Evolutionary conservation across 768 basidiomycete species (phyloP).

Genomic region (Amanita jacksonii): DNA sequence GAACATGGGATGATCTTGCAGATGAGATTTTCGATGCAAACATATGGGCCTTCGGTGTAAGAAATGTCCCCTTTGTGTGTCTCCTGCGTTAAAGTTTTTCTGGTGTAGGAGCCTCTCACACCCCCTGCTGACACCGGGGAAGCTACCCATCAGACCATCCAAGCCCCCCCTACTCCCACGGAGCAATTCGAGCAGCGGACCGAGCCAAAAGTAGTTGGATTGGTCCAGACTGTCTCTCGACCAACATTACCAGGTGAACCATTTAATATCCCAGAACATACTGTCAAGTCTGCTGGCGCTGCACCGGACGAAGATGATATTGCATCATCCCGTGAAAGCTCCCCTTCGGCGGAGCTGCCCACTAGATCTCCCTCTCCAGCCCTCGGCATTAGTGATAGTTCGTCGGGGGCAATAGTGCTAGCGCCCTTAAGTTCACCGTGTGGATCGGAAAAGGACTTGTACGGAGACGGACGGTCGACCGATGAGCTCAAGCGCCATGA

Average conservation of each 20-base stretch:
- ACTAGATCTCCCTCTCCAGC: constrained; percentile 1
- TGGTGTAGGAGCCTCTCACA: background rate
- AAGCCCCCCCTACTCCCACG: too few relatives aligned
- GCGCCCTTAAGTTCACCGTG: background rate
- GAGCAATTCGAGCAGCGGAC: too few relatives aligned
- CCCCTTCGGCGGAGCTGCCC: background rate
- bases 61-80: background rate
- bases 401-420: background rate
- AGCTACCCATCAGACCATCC: too few relatives aligned
- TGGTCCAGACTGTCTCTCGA: too few relatives aligned
- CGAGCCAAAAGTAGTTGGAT: too few relatives aligned
- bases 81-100: background rate
- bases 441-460: background rate
- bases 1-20: constrained; percentile 14
- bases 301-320: constrained; percentile 5
- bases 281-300: background rate
- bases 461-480: background rate
- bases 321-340: constrained; percentile 7
- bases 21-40: constrained; percentile 22
- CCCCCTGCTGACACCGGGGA: too few relatives aligned
- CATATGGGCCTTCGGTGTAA: constrained; percentile 14
- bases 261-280: background rate
- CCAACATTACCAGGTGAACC: too few relatives aligned
- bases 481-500: background rate
- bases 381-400: background rate